These are phyloP conservation scores for Cerrena zonata DNA, from an alignment of 1,284 basidiomycete species.

Conservation along the genomic window DNA sequence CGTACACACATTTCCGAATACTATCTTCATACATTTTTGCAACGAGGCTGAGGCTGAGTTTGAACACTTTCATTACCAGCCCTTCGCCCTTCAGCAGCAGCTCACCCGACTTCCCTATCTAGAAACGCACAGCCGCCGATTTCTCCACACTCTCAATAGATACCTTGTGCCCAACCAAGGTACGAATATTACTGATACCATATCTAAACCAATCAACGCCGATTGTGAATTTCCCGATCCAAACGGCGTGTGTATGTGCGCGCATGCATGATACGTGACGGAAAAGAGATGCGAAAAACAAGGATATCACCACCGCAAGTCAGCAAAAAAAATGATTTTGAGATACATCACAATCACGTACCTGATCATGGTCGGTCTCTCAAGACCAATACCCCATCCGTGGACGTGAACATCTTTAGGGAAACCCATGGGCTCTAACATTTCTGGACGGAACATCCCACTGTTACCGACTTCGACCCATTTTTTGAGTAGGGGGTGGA, in stretches of 20 bases:
- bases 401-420: constrained; percentile 95
- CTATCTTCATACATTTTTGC: no score
- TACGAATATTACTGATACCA: constrained; percentile 92
- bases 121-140: constrained; percentile 86
- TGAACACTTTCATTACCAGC: no score
- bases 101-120: no score
- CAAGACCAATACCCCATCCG: constrained; percentile 93
- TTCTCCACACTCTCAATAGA: constrained; percentile 85
- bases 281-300: no score
- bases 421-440: constrained; percentile 98
- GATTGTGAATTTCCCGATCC: no score
- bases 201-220: constrained; percentile 46
- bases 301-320: no score
- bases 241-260: not conserved
- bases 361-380: constrained; percentile 99
- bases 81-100: no score
- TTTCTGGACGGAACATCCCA: constrained; percentile 99
- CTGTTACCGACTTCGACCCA: constrained; percentile 97
- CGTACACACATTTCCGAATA: no score
- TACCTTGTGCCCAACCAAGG: constrained; percentile 95
- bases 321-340: no score
- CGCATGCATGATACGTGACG: not conserved
- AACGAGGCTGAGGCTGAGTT: no score
- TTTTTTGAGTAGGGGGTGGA: constrained; percentile 88
- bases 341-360: constrained; percentile 31